These are phyloP conservation scores for Oidiodendron maius DNA, from an alignment of 495 filamentous ascomycete species.

Conservation along the genomic window DNA sequence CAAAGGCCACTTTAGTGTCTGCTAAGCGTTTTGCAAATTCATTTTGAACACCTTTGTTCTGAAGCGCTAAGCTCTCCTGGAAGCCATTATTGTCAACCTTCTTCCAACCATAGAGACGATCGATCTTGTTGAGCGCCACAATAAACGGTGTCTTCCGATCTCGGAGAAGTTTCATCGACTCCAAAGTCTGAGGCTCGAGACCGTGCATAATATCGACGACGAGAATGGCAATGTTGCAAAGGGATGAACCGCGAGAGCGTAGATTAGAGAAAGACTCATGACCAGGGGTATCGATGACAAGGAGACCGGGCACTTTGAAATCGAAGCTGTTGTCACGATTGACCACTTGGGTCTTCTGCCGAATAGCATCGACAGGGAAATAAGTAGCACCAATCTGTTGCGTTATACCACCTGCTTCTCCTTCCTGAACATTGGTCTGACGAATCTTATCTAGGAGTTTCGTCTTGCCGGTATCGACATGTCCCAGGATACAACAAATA, in stretches of 20 bases:
- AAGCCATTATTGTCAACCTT: conserved; percentile 98
- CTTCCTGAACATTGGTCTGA: conserved; percentile 98
- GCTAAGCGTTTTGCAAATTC: conserved; percentile 91
- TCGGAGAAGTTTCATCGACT: conserved; percentile 91
- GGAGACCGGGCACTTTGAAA: conserved; percentile 94
- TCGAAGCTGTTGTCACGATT: conserved; percentile 88
- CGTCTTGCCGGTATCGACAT: conserved; percentile 99
- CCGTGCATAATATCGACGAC: conserved; percentile 99
- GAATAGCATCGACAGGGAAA: conserved; percentile 92
- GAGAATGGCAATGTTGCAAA: conserved; percentile 98
- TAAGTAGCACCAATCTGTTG: conserved; percentile 99
- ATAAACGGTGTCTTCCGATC: conserved; percentile 97
- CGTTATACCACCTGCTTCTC: conserved; percentile 99
- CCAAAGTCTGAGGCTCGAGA: conserved; percentile 93
- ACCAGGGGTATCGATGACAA: conserved; percentile 98
- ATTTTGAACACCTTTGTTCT: conserved; percentile 90
- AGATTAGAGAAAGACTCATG: conserved; percentile 99
- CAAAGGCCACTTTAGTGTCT: conserved; percentile 86
- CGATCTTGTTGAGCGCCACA: conserved; percentile 98
- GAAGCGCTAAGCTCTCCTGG: conserved; percentile 79
- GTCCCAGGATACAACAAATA: conserved; percentile 98
- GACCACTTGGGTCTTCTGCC: conserved; percentile 86
- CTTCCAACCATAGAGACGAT: conserved; percentile 98
- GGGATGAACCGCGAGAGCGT: conserved; percentile 88
- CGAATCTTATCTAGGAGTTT: conserved; percentile 98